These are phyloP conservation scores for Cladobotryum protrusum DNA, from an alignment of 2,329 filamentous ascomycete species.

Conservation along the genomic window DNA sequence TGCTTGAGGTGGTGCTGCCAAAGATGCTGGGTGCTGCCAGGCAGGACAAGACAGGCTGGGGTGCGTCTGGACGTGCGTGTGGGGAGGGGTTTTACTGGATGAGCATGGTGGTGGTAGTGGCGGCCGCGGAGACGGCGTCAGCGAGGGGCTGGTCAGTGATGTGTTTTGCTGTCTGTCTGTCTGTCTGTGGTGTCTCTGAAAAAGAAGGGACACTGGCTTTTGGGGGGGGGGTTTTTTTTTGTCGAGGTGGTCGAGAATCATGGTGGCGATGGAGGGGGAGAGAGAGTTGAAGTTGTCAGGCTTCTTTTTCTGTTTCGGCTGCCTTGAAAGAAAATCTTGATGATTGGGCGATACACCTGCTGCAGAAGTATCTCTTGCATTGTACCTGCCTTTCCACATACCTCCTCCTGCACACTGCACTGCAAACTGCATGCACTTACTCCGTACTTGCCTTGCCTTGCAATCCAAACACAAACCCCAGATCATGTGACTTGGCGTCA, in stretches of 20 bases:
- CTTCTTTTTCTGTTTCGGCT: too few relatives aligned
- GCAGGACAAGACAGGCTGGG: not conserved
- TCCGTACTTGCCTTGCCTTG: not conserved
- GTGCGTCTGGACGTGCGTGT: not conserved
- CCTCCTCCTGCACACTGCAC: not conserved
- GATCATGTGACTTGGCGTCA: conserved; percentile 24
- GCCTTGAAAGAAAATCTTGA: not conserved
- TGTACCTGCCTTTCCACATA: too few relatives aligned
- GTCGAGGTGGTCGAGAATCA: not conserved
- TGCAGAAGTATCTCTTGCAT: too few relatives aligned
- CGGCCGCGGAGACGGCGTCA: not conserved
- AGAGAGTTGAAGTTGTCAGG: too few relatives aligned
- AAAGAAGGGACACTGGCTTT: not conserved
- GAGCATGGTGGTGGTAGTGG: not conserved
- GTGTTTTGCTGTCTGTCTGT: too few relatives aligned
- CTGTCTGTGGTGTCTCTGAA: too few relatives aligned
- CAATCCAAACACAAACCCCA: not conserved
- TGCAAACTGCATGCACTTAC: not conserved
- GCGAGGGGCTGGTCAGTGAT: too few relatives aligned
- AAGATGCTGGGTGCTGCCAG: not conserved
- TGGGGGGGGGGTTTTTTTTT: too few relatives aligned
- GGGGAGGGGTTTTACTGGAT: conserved; percentile 2
- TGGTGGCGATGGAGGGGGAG: not conserved
- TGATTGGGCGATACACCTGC: too few relatives aligned
- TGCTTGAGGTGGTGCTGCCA: not conserved